A percentile compares a stretch with the other conserved stretches of the same genome.
Conservation (phyloP, 2,329 filamentous ascomycete species). For the Fusarium armeniacum region DNA sequence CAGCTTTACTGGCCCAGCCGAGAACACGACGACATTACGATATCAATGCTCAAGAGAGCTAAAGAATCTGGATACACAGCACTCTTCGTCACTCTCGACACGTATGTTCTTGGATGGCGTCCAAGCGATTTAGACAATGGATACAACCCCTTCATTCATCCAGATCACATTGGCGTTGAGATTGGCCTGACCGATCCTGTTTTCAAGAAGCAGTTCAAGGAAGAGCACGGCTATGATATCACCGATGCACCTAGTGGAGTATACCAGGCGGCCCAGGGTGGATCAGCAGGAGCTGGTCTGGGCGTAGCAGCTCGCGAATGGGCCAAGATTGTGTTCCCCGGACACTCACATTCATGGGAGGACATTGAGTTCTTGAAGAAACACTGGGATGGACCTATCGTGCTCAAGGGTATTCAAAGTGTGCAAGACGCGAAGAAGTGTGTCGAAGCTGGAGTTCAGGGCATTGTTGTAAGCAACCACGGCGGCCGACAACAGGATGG, state of each 20-base stretch:
- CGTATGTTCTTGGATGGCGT: constrained; percentile 25
- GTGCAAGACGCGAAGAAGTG: constrained; percentile 30
- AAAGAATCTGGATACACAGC: constrained; percentile 19
- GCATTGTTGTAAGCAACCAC: constrained; percentile 37
- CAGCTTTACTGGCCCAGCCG: constrained; percentile 37
- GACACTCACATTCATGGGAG: constrained; percentile 34
- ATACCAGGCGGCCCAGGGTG: constrained; percentile 30
- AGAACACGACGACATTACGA: constrained; percentile 32
- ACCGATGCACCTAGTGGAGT: constrained; percentile 19
- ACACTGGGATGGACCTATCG: constrained; percentile 32
- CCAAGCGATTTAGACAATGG: constrained; percentile 31
- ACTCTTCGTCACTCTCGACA: constrained; percentile 22
- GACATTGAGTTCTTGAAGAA: constrained; percentile 33
- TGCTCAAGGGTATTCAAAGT: constrained; percentile 36
- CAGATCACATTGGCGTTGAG: constrained; percentile 35
- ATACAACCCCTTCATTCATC: constrained; percentile 38
- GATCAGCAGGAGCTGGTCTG: constrained; percentile 25
- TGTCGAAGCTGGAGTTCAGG: constrained; percentile 26
- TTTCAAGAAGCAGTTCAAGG: constrained; percentile 31
- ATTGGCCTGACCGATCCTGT: constrained; percentile 37
- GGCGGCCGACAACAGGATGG: constrained; percentile 35
- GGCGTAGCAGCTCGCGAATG: constrained; percentile 31
- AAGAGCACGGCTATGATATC: constrained; percentile 32
- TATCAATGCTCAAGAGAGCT: constrained; percentile 21
- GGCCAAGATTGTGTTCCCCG: constrained; percentile 38